These are phyloP conservation scores for Pelargonium cotyledonis DNA, from an alignment of 441 rosid genomes.

Conservation along the genomic window DNA sequence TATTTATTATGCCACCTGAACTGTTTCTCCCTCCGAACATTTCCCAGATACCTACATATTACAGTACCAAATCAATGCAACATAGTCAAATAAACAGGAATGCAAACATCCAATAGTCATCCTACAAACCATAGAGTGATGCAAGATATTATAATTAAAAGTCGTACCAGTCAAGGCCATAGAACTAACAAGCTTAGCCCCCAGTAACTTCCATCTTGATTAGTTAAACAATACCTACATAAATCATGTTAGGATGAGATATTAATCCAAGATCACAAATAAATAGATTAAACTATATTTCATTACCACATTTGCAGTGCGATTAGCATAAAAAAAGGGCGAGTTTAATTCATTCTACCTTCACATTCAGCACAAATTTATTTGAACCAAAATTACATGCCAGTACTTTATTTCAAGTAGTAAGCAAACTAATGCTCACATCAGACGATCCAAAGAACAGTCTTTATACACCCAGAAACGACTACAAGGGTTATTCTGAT, in stretches of 20 bases:
- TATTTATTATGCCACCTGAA: constrained; percentile 25
- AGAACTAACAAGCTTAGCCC: constrained; percentile 47
- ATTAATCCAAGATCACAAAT: constrained; percentile 11
- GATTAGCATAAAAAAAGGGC: background rate
- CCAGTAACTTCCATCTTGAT: constrained; percentile 59
- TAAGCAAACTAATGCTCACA: constrained; percentile 12
- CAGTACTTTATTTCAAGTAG: constrained; percentile 7
- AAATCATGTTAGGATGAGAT: constrained; percentile 1
- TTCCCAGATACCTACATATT: constrained; percentile 36
- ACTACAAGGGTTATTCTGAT: background rate
- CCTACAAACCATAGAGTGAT: background rate
- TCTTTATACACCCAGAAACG: background rate
- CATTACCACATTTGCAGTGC: background rate
- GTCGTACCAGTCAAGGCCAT: constrained; percentile 50
- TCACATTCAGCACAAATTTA: background rate
- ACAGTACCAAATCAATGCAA: constrained; percentile 13
- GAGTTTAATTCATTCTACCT: background rate
- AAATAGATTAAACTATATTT: background rate
- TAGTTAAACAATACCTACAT: constrained; percentile 23
- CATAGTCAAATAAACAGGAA: constrained; percentile 9
- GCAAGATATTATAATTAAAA: background rate
- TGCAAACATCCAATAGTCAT: background rate
- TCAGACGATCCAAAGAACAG: constrained; percentile 6
- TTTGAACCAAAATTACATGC: background rate
- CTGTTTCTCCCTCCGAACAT: constrained; percentile 44